A percentile compares a stretch with the other conserved stretches of the same genome.
These are phyloP conservation scores for Fusarium virguliforme DNA, from an alignment of 2,329 filamentous ascomycete genomes.

Conservation along the genomic window DNA sequence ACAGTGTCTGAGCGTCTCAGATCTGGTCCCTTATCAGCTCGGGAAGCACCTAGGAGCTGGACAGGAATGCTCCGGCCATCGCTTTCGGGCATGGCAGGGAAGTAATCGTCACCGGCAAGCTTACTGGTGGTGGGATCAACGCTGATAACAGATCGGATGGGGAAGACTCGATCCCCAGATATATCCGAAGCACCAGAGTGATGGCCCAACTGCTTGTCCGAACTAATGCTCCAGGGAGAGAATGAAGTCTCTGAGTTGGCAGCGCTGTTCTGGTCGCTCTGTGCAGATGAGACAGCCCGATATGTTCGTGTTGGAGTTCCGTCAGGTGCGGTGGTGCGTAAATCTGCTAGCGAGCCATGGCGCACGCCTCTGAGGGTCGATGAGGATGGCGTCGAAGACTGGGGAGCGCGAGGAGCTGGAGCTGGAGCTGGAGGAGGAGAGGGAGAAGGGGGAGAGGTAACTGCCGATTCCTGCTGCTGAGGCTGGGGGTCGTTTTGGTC, in stretches of 20 bases:
- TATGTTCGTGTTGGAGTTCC: conserved; percentile 27
- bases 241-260: conserved; percentile 47
- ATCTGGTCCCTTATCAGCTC: conserved; percentile 52
- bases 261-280: conserved; percentile 43
- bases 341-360: conserved; percentile 15
- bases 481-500: conserved; percentile 24
- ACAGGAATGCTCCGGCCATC: conserved; percentile 53
- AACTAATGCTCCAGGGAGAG: conserved; percentile 62
- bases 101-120: conserved; percentile 61
- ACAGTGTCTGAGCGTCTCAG: conserved; percentile 50
- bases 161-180: conserved; percentile 77
- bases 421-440: conserved; percentile 6
- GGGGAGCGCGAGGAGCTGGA: neutral
- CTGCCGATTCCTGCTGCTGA: conserved; percentile 19
- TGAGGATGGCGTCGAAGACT: conserved; percentile 35
- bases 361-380: conserved; percentile 26
- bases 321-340: conserved; percentile 20
- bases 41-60: conserved; percentile 52
- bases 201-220: conserved; percentile 59
- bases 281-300: conserved; percentile 38
- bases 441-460: conserved; percentile 8
- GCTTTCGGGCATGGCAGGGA: conserved; percentile 54
- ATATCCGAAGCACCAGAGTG: conserved; percentile 56
- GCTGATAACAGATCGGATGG: conserved; percentile 85
- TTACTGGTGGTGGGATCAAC: conserved; percentile 70